Base-by-base conservation (phyloP, 176 grass and related monocot genomes). In the Triticum aestivum region DNA sequence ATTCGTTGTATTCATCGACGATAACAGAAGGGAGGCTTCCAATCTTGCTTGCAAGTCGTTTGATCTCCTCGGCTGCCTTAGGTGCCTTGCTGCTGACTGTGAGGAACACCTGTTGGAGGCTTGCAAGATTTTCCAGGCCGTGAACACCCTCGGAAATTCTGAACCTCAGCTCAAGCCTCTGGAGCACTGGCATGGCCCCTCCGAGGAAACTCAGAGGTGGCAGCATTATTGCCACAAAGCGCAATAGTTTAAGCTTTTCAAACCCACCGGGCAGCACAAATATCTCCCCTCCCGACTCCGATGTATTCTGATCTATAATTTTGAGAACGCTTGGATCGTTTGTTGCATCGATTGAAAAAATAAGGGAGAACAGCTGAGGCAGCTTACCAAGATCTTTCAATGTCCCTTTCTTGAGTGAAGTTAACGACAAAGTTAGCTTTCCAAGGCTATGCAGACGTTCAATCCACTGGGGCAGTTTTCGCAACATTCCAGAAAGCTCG, bases 141-240 rank as follows among this genome's bases (percentile, higher is more conserved):
- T 84, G 65, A 13, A 80, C n/a, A 51, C 58, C 66, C 2, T 73
- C 41, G 0, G 59, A 2, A 23, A 35, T 54, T 33, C n/a, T 52
- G 26, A 84, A 65, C 12, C 4, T 71, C 10, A 79, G 39, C 56
- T 89, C 75, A 34, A 89, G 52, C 23, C 23, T 84, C 45, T 89
- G 13, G 15, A 89, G 82, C 21, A 34, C 1, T 18, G 29, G 42
- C 87, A 80, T 79, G 62, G 82, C 74, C 2, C 56, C 66, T n/a
- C 66, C 82, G 3, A 63, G 6, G 41, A 89, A 89, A 21, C 56
- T 65, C 9, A 84, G 1, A 33, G 39, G 26, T 54, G 74, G 75
- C 4, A 84, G 9, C 38, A 54, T 10, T 1, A 41, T 65, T 41
- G 38, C 23, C 14, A 8, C 13, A 3, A 79, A 65, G 15, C 52